Conservation (phyloP, 139 green algal species). For the Tetraselmis striata region DNA sequence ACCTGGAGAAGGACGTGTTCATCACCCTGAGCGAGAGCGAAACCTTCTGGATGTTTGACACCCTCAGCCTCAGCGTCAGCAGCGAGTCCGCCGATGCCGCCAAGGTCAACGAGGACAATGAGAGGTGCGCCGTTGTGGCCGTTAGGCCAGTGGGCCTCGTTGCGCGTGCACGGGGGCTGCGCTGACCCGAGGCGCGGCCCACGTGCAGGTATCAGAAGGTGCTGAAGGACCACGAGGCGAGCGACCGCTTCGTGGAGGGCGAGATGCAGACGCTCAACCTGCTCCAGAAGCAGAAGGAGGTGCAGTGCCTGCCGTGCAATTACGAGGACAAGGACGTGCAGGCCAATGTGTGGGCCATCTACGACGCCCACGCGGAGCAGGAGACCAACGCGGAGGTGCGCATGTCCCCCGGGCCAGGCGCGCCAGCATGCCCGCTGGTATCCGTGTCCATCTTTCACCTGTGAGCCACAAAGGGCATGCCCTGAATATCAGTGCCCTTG, state of each 20-base stretch:
- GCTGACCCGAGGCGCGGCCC: too few relatives aligned
- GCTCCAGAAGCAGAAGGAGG: background rate
- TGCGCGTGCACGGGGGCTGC: too few relatives aligned
- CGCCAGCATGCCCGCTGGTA: too few relatives aligned
- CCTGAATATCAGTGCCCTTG: too few relatives aligned
- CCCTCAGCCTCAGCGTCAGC: background rate
- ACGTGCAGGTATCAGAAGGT: too few relatives aligned
- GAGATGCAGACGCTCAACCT: background rate
- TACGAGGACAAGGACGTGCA: background rate
- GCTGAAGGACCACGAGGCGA: background rate
- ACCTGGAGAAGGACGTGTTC: background rate
- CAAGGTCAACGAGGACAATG: background rate
- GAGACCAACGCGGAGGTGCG: background rate
- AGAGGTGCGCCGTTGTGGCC: background rate
- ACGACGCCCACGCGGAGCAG: background rate
- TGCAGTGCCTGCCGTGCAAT: background rate
- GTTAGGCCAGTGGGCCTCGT: too few relatives aligned
- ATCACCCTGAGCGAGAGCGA: background rate
- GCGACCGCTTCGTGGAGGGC: background rate
- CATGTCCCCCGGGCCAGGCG: too few relatives aligned
- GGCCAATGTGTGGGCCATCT: background rate
- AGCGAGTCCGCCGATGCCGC: background rate
- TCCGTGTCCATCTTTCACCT: too few relatives aligned
- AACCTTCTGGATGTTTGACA: background rate
- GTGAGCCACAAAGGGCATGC: too few relatives aligned